phyloP scores from a whole-genome alignment of 768 basidiomycete genomes.

The Mycena epipterygia region DNA sequence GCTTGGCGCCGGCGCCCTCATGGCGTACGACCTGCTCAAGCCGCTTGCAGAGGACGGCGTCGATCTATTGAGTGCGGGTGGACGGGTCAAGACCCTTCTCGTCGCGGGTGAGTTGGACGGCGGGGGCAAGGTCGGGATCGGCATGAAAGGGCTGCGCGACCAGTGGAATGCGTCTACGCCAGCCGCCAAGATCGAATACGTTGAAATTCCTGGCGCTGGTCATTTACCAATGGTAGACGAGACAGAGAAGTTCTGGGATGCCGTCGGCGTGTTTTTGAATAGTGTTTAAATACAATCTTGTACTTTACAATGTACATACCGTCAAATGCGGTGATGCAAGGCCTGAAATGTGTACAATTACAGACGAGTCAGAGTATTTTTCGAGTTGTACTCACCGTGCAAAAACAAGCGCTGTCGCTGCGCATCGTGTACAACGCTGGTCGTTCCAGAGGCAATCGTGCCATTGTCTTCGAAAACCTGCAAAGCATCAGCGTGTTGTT shows the following conservation, averaged over 20 bases:
- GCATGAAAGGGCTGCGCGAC: constrained; percentile 50
- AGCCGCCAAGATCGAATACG: constrained; percentile 45
- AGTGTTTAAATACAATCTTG: constrained; percentile 19
- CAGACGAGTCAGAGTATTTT: not conserved
- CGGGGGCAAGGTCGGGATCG: constrained; percentile 58
- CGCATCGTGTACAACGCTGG: constrained; percentile 69
- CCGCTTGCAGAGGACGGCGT: constrained; percentile 34
- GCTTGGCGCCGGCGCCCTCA: constrained; percentile 62
- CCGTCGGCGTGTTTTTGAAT: constrained; percentile 50
- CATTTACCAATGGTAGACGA: constrained; percentile 69
- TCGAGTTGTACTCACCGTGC: constrained; percentile 59
- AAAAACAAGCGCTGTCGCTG: constrained; percentile 65
- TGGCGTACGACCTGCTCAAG: constrained; percentile 57
- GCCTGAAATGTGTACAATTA: constrained; percentile 41
- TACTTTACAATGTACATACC: constrained; percentile 39
- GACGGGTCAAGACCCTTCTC: constrained; percentile 53
- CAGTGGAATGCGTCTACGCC: constrained; percentile 47
- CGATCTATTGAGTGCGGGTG: constrained; percentile 41
- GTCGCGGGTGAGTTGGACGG: constrained; percentile 64
- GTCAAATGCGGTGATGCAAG: constrained; percentile 50
- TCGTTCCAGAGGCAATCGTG: constrained; percentile 65
- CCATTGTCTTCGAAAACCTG: constrained; percentile 82
- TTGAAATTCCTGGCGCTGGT: constrained; percentile 54
- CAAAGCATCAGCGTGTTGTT: constrained; percentile 19
- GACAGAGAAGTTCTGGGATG: constrained; percentile 55